A percentile compares a stretch with the other conserved stretches of the same genome.
Evolutionary conservation across 345 rosid species (phyloP).

Genomic region (Excoecaria cochinchinensis): DNA sequence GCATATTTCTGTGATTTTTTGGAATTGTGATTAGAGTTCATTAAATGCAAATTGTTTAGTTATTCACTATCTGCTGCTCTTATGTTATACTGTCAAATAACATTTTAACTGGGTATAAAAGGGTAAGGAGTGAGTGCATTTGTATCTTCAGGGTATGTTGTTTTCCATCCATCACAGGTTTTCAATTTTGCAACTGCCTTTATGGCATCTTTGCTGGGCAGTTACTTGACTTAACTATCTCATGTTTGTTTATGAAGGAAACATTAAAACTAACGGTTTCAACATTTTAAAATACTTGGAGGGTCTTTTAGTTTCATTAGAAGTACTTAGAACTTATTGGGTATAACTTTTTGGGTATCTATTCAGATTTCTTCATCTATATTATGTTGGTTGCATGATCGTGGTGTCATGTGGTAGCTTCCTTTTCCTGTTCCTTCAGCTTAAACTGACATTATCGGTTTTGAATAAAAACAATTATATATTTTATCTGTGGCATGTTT

Average conservation of each 20-base stretch:
- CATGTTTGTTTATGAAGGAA: not conserved
- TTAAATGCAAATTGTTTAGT: not conserved
- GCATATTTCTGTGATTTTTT: not conserved
- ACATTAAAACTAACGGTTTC: not conserved
- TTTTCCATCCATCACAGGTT: not conserved
- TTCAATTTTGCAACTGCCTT: not conserved
- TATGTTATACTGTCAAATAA: not conserved
- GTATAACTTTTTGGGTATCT: not conserved
- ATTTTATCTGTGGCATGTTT: constrained; percentile 16
- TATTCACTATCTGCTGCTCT: not conserved
- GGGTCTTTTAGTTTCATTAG: not conserved
- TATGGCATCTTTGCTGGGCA: not conserved
- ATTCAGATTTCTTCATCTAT: not conserved
- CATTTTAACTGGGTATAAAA: not conserved
- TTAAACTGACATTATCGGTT: not conserved
- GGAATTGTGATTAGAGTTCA: not conserved
- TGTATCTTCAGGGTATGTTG: not conserved
- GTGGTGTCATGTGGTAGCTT: not conserved
- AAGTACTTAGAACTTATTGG: not conserved
- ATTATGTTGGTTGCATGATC: not conserved
- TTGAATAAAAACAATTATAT: not conserved
- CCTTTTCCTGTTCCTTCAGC: not conserved
- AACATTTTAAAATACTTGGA: not conserved
- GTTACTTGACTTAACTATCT: not conserved
- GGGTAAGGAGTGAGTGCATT: not conserved